Base-by-base conservation (phyloP, 2,329 filamentous ascomycete species). In the Penicillium freii region DNA sequence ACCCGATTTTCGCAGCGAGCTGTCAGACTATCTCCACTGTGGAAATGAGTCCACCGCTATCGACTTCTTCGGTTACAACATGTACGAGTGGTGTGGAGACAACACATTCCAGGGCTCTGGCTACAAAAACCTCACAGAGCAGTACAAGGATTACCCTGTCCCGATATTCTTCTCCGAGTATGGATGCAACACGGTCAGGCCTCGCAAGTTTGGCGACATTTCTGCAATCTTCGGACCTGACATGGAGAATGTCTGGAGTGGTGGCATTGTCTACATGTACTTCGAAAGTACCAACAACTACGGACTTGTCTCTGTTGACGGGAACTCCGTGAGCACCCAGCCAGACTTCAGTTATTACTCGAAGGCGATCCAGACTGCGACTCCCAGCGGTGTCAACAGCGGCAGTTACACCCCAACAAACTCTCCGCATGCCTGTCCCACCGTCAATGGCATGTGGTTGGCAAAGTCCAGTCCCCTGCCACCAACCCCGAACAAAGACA, bases 41-140 rank as follows among this genome's bases (percentile, higher is more conserved):
- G 90, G 91, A 45, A 57, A 65, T 59, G 84, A 60, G 79, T 81
- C n/a, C 75, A 78, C 68, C 75, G 89, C 61, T 2, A 95, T 97
- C 64, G 94, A 97, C 76, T 97, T 94, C 82, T 97, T 91, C 91
- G 93, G 93, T 58, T 97, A 97, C 87, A 97, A 97, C 82, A 95
- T 97, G 79, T 97, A 97, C 84, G 95, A 91, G 43, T 97, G 93
- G 93, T 97, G 93, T 75, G 93, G 92, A 64, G 75, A 92, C 69
- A 95, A 89, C 72, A 86, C 81, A 67, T 93, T 89, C 79, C 72
- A 81, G 36, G 73, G 82, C 61, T 96, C 93, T 2, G 90, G 91
- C 51, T 97, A 91, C 77, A 82, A 87, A 62, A 81, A 85, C 59
- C 88, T 92, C 74, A 91, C 91, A 65, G 77, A 89, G 61, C 92